phyloP scores from a whole-genome alignment of 2,329 filamentous ascomycete genomes.

The Fusarium sp. region DNA sequence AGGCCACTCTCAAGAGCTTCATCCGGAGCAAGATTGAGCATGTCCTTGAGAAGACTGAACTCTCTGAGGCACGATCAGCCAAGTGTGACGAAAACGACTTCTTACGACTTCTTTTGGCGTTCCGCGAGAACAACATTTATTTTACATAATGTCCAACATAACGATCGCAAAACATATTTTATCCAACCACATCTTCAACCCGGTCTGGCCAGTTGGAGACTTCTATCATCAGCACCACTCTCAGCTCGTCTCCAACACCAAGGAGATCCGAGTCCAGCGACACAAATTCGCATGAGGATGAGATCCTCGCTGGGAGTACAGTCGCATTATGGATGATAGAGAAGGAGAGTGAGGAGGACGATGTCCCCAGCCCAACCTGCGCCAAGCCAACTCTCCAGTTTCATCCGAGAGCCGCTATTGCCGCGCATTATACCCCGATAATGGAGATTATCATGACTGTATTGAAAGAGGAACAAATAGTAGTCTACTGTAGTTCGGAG shows the following conservation, averaged over 20 bases:
- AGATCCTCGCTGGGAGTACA: not conserved
- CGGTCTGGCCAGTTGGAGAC: not conserved
- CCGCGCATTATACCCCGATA: not conserved
- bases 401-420: not conserved
- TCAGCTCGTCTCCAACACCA: not conserved
- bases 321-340: not conserved
- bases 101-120: constrained; percentile 9
- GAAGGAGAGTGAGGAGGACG: not conserved
- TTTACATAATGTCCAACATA: not conserved
- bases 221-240: not conserved
- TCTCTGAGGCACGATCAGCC: constrained; percentile 9
- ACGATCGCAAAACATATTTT: not conserved
- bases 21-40: constrained; percentile 11
- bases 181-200: not conserved
- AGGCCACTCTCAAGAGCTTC: constrained; percentile 10
- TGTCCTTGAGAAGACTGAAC: constrained; percentile 4
- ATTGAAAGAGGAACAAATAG: not conserved
- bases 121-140: constrained; percentile 13
- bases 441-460: not conserved
- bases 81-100: constrained; percentile 15
- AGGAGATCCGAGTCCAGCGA: not conserved
- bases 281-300: not conserved
- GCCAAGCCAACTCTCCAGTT: not conserved
- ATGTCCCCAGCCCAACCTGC: not conserved
- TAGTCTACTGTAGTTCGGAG: not conserved